Evolutionary conservation across 208 protist genomes (phyloP), one percentile per base, ranked within the genome.

Genomic region (Leishmania braziliensis): DNA sequence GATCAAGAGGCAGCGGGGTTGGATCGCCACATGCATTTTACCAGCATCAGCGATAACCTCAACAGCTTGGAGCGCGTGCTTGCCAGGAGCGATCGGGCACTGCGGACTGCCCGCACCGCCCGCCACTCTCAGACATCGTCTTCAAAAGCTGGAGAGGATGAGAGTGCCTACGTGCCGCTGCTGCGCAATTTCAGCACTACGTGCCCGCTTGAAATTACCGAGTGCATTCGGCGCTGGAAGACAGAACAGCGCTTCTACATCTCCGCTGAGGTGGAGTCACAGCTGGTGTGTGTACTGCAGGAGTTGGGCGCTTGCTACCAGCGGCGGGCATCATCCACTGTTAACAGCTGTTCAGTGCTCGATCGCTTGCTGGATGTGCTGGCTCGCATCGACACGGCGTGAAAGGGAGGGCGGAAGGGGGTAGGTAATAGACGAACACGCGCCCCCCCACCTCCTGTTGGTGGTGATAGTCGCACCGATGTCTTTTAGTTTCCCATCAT

Each of bases 31-130:
- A 39, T 85, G 68, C 77, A 69, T 6, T 85, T 81, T 58, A 71
- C 46, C 0, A 77, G 46, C 70, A 78, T 85, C 58, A 81, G 33
- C 63, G 77, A 85, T 23, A 85, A 85, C 54, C 75, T 85, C 62
- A 85, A 85, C 77, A 85, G 77, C 54, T 77, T 85, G 0, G 82
- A 85, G 62, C 82, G 82, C 0, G 82, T 85, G 33, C 71, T 85
- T 53, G 43, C 82, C 48, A 85, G 81, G 62, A 85, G 77, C 33
- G 72, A 54, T 9, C 29, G 71, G 39, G 82, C 82, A 26, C 63
- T 85, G 60, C 77, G 72, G 3, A 86, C 83, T 1, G 83, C 83
- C 12, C 75, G 77, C 5, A 82, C 77, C 33, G 72, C 80, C 14
- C 81, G 77, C 10, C 80, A 77, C 29, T 81, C 78, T 46, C 68